Percentiles rank a stretch among this genome's conserved stretches.
Conservation (phyloP, 306 rosid species). For the Cucumis sativus region DNA sequence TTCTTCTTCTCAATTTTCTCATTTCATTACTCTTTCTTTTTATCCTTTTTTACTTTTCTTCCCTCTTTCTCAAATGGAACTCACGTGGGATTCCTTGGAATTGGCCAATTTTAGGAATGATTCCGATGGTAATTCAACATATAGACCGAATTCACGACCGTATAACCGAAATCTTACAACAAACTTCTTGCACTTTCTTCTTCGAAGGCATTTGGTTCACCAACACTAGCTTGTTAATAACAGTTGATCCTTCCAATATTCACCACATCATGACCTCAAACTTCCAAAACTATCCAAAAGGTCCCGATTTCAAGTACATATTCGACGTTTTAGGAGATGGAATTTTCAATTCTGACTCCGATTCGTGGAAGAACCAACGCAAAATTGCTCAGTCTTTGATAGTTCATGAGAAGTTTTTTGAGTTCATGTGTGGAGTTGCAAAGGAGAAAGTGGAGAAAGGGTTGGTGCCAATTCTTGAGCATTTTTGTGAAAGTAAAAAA, state of each 20-base stretch:
- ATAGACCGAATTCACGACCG: not conserved
- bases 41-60: not conserved
- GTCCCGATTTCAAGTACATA: constrained; percentile 12
- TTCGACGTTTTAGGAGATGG: constrained; percentile 29
- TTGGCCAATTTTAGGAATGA: constrained; percentile 1
- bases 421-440: constrained; percentile 1
- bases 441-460: constrained; percentile 9
- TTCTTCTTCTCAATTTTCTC: not conserved
- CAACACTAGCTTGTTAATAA: not conserved
- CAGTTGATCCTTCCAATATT: constrained; percentile 27
- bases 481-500: not conserved
- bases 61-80: not conserved
- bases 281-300: constrained; percentile 16
- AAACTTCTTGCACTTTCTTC: not conserved
- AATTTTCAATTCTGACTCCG: constrained; percentile 14
- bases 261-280: constrained; percentile 12
- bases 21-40: not conserved
- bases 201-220: constrained; percentile 25
- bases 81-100: not conserved
- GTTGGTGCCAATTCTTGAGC: constrained; percentile 13
- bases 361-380: constrained; percentile 18
- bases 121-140: not conserved
- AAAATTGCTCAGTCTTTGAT: constrained; percentile 7
- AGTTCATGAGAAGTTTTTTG: not conserved
- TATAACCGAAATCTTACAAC: not conserved